Evolutionary conservation across 73 alveolate genomes (phyloP).

Genomic region (Paramecium octaurelia): DNA sequence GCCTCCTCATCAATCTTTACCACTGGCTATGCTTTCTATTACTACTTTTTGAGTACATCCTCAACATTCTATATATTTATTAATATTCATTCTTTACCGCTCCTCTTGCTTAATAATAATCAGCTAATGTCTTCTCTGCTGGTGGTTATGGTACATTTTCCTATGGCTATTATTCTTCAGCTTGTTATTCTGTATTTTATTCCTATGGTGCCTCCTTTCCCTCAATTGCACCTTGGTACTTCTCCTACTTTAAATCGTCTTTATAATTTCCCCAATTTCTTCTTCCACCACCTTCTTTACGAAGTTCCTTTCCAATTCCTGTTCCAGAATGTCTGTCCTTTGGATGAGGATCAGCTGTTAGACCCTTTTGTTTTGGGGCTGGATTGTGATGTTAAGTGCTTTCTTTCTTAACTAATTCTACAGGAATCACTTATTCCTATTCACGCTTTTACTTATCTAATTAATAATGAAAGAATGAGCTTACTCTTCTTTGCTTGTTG

Average conservation of each 20-base stretch:
- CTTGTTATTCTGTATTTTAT: not conserved
- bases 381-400: not conserved
- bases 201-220: not conserved
- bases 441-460: not conserved
- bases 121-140: not conserved
- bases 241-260: slow-evolving; percentile 29
- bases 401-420: not conserved
- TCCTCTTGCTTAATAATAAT: not conserved
- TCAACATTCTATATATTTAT: not conserved
- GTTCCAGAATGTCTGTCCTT: slow-evolving; percentile 70
- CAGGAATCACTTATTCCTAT: slow-evolving; percentile 37
- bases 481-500: not conserved
- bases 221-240: not conserved
- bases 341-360: slow-evolving; percentile 61
- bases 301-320: slow-evolving; percentile 63
- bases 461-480: not conserved
- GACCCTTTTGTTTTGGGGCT: not conserved
- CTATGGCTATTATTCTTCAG: not conserved
- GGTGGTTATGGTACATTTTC: not conserved
- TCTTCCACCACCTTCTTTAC: slow-evolving; percentile 65
- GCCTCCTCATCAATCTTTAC: not conserved
- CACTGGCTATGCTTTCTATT: not conserved
- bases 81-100: not conserved
- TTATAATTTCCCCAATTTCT: slow-evolving; percentile 61
- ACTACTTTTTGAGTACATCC: not conserved